Base-by-base conservation (phyloP, 495 filamentous ascomycete genomes). In the Penicillium pulvis region DNA sequence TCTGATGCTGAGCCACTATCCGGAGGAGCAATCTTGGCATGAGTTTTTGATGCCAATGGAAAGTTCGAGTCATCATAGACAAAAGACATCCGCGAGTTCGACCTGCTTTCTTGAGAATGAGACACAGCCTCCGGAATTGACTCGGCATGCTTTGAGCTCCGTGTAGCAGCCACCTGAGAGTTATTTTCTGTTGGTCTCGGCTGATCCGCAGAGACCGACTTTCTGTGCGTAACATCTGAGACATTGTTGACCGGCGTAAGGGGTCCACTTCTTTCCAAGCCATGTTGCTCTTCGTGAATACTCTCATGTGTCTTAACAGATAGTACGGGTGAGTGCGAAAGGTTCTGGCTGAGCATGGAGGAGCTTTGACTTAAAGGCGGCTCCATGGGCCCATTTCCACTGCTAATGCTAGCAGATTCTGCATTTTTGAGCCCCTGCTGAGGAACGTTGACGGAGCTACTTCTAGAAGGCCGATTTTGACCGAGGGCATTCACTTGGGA, bases 401-500 rank as follows among this genome's bases (percentile, higher is more conserved):
- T 70, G 12, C 71, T 70, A 23, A 68, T 67, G 26, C 64, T 69
- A 31, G 67, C 44, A 16, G 76, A 69, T 16, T 74, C 73, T 44
- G 64, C 51, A 41, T 60, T 64, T 17, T 72, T 68, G 24, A 67
- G 24, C 12, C 63, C 67, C 33, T 69, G 67, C 4, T 67, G 58
- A 11, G 73, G 58, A 16, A 60, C 53, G 55, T 71, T 77, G 41
- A 67, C 36, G 19, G 73, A 70, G 57, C 71, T 78, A 44, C 72
- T 69, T 23, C 74, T 65, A 5, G 70, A 68, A 23, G 59, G 70
- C 19, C 73, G 76, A 11, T 73, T 47, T 6, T 61, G 61, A 35
- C 85, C 82, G 43, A 84, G 70, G 19, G 79, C 84, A 61, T 74
- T 85, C 24, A 83, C 80, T 63, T 84, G 81, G 16, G 86, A 66